Base-by-base conservation (phyloP, 305 asterid genomes). In the Euphrasia arctica region DNA sequence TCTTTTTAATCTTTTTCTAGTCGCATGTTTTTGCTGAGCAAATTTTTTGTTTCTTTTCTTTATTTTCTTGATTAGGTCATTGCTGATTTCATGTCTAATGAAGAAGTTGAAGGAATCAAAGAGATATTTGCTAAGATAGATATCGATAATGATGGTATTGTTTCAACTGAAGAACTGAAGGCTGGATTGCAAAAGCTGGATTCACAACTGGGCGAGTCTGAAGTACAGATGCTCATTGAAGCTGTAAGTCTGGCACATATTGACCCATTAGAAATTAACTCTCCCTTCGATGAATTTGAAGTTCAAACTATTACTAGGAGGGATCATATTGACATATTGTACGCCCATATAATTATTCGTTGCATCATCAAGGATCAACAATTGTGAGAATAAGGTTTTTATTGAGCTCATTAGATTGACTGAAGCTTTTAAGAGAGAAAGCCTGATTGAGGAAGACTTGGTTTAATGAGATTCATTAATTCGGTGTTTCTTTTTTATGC, bases 31-130 rank as follows among this genome's bases (percentile, higher is more conserved):
- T 68, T 57, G 50, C 61, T 67, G 64, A 68, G 64, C 66, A 65
- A 62, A 45, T 29, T 60, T 59, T 72, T 42, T 41, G 34, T 11
- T 13, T 57, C 14, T 18, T 18, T 60, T 61, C 66, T 70, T 72
- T 41, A 47, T 50, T 76, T 58, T 54, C n/a, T 2, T 34, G 22
- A 65, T 63, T 75, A 91, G 98, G 96, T 91, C 70, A 91, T 91
- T 72, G 96, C 98, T 52, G 98, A 91, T 73, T 91, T 91, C 87
- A 79, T 91, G 72, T 91, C 98, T 55, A 80, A 70, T 75, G 98
- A 91, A 79, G 98, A 91, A 78, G 95, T 86, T 70, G 98, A 80
- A 77, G 95, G 86, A 75, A 79, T 91, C 74, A 89, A 82, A 77
- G 98, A 91, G 76, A 85, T 77, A 76, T 91, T 91, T 75, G 64